Conservation (phyloP, 768 basidiomycete species). For the Russula foetens region DNA sequence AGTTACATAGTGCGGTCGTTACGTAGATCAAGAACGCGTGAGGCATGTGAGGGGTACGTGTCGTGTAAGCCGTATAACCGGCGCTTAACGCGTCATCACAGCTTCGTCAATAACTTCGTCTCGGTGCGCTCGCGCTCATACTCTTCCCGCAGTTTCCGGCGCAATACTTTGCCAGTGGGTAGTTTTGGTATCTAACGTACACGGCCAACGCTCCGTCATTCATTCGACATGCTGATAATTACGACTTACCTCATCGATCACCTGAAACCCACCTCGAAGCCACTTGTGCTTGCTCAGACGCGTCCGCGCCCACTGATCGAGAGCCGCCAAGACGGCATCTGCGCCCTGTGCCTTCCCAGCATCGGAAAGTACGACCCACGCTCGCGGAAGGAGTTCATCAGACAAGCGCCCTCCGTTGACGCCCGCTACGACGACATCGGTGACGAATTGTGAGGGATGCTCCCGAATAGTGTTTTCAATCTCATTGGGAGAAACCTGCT, state of each 20-base stretch:
- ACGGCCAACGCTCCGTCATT: neutral
- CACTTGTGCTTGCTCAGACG: slow-evolving; percentile 70
- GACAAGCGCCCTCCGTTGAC: slow-evolving; percentile 61
- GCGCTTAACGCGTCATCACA: too few relatives aligned
- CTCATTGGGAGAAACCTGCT: slow-evolving; percentile 74
- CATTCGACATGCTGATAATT: neutral
- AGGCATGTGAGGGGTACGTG: too few relatives aligned
- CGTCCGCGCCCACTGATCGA: slow-evolving; percentile 55
- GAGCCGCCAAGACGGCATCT: slow-evolving; percentile 30
- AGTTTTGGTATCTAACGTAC: slow-evolving; percentile 56
- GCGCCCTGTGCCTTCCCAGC: slow-evolving; percentile 44
- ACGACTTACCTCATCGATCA: slow-evolving; percentile 46
- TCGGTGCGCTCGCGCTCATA: neutral
- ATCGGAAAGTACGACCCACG: slow-evolving; percentile 65
- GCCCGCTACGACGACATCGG: slow-evolving; percentile 64
- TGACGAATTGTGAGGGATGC: slow-evolving; percentile 45
- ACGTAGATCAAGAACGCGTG: neutral
- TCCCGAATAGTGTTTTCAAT: slow-evolving; percentile 59
- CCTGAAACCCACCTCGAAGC: slow-evolving; percentile 62
- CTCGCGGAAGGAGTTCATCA: slow-evolving; percentile 69
- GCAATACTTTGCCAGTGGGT: slow-evolving; percentile 64
- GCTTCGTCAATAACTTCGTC: slow-evolving; percentile 3
- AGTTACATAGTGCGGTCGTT: neutral
- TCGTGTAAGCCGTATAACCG: too few relatives aligned
- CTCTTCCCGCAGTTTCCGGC: slow-evolving; percentile 50